Evolutionary conservation across 768 basidiomycete genomes (phyloP), one percentile per base, ranked within the genome.

Genomic region (Hericium alpestre): DNA sequence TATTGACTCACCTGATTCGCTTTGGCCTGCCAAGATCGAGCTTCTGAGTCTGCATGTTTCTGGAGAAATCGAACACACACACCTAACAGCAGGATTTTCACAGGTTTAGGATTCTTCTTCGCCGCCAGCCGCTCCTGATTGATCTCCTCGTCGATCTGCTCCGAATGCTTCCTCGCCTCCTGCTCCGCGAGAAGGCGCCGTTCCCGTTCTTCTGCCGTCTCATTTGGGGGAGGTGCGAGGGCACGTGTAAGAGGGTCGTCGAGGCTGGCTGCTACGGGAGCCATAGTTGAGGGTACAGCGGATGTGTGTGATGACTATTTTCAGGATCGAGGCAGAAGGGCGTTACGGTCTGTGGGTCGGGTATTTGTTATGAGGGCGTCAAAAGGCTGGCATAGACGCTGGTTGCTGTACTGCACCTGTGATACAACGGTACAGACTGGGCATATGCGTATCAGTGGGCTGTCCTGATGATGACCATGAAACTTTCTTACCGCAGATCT

Each of bases 171-270:
- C 64, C 79, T 76, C 4, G 82, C 83, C 59, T 83, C 80, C 0
- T 67, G 71, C 69, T 87, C 86, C 25, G 70, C 68, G 52, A 64
- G 69, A 62, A 76, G 74, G 49, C 84, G 69, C 1, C 69, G 66
- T 4, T 66, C 67, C 53, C 69, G 73, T 56, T 84, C 74, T 3
- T 71, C 72, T 0, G 72, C 63, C 0, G 79, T 74, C 70, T 88
- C 86, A 61, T 79, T 67, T 0, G 73, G 68, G 0, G 86, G 86
- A 0, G 86, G 83, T 0, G 73, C 67, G 20, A 78, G 74, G 64
- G 81, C 74, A 15, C 73, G 66, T 25, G 76, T 74, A 18, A 88
- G 72, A 0, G 86, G 86, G 70, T 87, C 85, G 25, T 74, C 63
- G 43, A n/a, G 43, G 16, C 20, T 20, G 43, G 43, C 20, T 20